Base-by-base conservation (phyloP, 257 asterid genomes). In the Asclepias syriaca region DNA sequence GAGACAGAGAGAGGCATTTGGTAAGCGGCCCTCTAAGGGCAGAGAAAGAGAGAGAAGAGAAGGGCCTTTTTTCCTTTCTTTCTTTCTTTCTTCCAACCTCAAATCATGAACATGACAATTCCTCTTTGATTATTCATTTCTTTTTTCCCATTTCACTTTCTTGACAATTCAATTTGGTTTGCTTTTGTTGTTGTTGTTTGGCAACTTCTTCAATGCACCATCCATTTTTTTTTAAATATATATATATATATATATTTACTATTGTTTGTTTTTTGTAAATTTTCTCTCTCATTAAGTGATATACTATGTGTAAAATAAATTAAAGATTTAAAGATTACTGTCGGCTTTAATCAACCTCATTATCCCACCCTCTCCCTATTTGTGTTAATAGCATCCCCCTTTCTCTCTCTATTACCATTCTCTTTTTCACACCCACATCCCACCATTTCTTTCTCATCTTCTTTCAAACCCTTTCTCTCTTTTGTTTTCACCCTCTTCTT, bases 391-490 rank as follows among this genome's bases (percentile, higher is more conserved):
- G 67, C 80, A 70, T 43, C 51, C 70, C 39, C 40, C 70, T 70
- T 54, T 56, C 56, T 24, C 14, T 46, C 75, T 67, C 69, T 32
- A 60, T 54, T 72, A 66, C 79, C 55, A 70, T 77, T 72, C 13
- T 11, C 61, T 50, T 77, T 78, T 77, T 78, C 75, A 73, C 78
- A 68, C 81, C 74, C 75, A 78, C 72, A 68, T 68, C 84, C 79
- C 83, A 71, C 81, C 86, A 79, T 82, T 79, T 77, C 79, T 70
- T 79, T 56, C 71, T 66, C 73, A 79, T 56, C 80, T 74, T 49
- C 72, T 77, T 67, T 66, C 72, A 59, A 66, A 59, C 77, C 74
- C 39, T 68, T 72, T 70, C 37, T 68, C n/a, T 72, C 81, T 51
- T 81, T 59, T 73, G 48, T 72, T 56, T 73, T 50, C 77, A 81